phyloP scores from a whole-genome alignment of 306 rosid species.

The Medicago truncatula region DNA sequence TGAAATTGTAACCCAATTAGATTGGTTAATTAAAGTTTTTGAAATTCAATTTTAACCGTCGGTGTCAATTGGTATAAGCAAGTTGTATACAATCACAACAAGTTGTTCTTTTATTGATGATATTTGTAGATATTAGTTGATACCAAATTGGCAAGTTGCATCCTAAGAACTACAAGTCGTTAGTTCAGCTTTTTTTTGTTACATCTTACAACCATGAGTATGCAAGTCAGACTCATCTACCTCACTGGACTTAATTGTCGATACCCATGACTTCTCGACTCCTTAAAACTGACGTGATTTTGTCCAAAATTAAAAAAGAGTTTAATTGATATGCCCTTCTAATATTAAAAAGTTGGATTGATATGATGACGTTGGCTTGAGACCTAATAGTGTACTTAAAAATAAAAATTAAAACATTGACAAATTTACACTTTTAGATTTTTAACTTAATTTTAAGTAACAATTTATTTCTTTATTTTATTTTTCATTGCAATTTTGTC shows the following conservation, averaged over 20 bases:
- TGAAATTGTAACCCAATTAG: conserved; percentile 11
- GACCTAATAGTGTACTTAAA: too few species aligned
- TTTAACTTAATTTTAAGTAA: too few species aligned
- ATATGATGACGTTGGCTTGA: too few species aligned
- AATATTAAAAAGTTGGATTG: too few species aligned
- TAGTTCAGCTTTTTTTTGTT: too few species aligned
- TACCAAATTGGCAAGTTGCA: conserved; percentile 27
- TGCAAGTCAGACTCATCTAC: background rate
- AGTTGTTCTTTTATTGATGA: background rate
- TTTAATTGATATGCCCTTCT: too few species aligned
- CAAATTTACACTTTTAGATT: too few species aligned
- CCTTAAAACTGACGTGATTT: background rate
- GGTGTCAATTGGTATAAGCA: background rate
- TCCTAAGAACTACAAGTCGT: background rate
- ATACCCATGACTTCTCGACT: background rate
- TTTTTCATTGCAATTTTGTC: too few species aligned
- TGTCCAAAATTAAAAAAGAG: too few species aligned
- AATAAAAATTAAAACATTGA: too few species aligned
- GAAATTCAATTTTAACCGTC: background rate
- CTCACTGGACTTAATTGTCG: background rate
- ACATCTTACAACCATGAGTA: background rate
- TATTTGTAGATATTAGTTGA: background rate
- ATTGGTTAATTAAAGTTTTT: background rate
- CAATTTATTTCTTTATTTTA: too few species aligned
- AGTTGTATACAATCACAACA: background rate